Evolutionary conservation across 805 yeast genomes (phyloP).

Genomic region (Myxozyma neotropica): DNA sequence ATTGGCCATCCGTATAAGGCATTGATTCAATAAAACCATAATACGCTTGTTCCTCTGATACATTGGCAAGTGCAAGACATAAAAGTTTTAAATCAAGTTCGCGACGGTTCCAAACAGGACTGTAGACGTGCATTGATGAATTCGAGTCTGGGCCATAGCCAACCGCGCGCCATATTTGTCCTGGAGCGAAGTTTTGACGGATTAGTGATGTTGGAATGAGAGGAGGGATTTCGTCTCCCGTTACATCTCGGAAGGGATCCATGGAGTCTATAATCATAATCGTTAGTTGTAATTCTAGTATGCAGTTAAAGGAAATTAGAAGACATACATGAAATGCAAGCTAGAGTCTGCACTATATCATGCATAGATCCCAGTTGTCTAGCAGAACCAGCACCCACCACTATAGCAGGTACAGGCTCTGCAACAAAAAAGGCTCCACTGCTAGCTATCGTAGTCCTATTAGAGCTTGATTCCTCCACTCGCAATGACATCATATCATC

Average conservation of each 20-base stretch:
- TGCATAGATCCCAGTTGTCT: neutral
- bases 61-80: slow-evolving; percentile 5
- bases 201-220: neutral
- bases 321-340: neutral
- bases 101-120: neutral
- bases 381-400: neutral
- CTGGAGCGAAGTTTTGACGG: neutral
- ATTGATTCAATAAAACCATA: neutral
- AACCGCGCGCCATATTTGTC: neutral
- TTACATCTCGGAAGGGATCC: neutral
- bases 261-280: neutral
- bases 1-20: neutral
- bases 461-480: neutral
- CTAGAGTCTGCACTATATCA: neutral
- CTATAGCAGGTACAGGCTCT: neutral
- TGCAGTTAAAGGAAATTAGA: neutral
- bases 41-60: slow-evolving; percentile 2
- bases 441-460: neutral
- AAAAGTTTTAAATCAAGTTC: slow-evolving; percentile 11
- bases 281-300: neutral
- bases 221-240: neutral
- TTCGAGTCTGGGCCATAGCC: neutral
- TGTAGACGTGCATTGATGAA: neutral
- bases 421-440: too few relatives aligned
- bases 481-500: neutral